These are phyloP conservation scores for Xylariaceae sp. DNA, from an alignment of 2,329 filamentous ascomycete genomes.

Conservation along the genomic window DNA sequence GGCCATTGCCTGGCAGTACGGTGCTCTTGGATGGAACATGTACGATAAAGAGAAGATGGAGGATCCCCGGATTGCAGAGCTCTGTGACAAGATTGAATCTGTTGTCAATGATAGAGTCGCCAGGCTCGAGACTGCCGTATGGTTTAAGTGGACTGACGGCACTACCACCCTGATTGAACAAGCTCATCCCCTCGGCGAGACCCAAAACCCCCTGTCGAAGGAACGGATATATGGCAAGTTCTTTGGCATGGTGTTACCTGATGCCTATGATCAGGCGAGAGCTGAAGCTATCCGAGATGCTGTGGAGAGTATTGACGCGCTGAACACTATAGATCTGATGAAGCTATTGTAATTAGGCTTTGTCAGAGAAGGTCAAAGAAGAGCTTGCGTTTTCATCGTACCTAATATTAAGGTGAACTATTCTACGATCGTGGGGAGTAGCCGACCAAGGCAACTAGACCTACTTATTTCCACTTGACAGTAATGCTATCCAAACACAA, in stretches of 20 bases:
- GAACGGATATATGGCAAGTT: constrained; percentile 24
- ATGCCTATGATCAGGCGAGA: constrained; percentile 14
- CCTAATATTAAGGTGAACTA: too few species aligned
- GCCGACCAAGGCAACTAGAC: too few species aligned
- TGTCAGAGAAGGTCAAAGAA: too few species aligned
- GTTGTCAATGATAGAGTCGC: constrained; percentile 11
- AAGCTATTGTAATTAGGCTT: constrained; percentile 13
- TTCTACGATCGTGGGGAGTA: too few species aligned
- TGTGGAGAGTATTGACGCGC: constrained; percentile 15
- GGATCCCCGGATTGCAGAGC: constrained; percentile 14
- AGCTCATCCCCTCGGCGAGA: constrained; percentile 21
- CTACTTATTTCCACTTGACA: too few species aligned
- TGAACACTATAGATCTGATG: constrained; percentile 13
- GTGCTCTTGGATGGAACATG: constrained; percentile 23
- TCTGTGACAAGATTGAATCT: constrained; percentile 21
- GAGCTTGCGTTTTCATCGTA: too few species aligned
- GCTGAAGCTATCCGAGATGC: constrained; percentile 14
- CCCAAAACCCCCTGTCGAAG: constrained; percentile 21
- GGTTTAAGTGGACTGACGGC: constrained; percentile 14
- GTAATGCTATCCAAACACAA: too few species aligned
- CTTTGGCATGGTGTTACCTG: constrained; percentile 17
- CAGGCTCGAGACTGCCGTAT: constrained; percentile 16
- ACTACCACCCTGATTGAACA: constrained; percentile 13
- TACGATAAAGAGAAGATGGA: constrained; percentile 22
- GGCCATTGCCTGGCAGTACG: constrained; percentile 25